Evolutionary conservation across 768 basidiomycete genomes (phyloP).

Genomic region (Mycena belliarum): DNA sequence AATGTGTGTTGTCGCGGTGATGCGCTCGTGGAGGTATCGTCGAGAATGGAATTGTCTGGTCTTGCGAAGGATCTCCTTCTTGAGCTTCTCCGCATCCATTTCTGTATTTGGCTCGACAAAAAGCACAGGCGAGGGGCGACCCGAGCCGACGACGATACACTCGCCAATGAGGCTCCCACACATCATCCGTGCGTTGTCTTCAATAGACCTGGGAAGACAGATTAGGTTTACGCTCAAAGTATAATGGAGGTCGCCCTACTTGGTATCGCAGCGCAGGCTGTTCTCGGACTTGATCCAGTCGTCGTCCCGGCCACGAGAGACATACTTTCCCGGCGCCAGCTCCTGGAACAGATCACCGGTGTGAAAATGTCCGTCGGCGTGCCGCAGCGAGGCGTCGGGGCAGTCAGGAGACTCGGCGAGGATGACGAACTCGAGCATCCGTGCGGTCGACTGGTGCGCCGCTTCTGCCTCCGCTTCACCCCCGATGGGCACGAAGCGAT

Average conservation of each 20-base stretch:
- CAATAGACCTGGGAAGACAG: conserved; percentile 45
- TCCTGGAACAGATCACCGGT: conserved; percentile 71
- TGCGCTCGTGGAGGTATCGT: conserved; percentile 58
- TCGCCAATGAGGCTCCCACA: conserved; percentile 50
- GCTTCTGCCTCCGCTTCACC: conserved; percentile 28
- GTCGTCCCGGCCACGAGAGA: conserved; percentile 62
- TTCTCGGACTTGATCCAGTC: conserved; percentile 77
- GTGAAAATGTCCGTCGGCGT: conserved; percentile 62
- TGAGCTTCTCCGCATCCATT: conserved; percentile 43
- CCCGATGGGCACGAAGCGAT: conserved; percentile 47
- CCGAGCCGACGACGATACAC: conserved; percentile 58
- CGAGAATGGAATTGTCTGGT: conserved; percentile 52
- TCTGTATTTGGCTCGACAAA: conserved; percentile 49
- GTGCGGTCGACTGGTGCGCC: conserved; percentile 46
- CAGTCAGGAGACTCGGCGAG: conserved; percentile 59
- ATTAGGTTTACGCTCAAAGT: conserved; percentile 15
- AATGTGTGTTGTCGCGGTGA: conserved; percentile 43
- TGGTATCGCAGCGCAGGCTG: conserved; percentile 67
- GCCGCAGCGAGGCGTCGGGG: conserved; percentile 52
- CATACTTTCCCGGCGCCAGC: conserved; percentile 47
- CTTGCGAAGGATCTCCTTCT: conserved; percentile 51
- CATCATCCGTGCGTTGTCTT: conserved; percentile 53
- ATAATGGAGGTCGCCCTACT: conserved; percentile 37
- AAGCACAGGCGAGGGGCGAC: conserved; percentile 54
- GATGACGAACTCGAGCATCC: conserved; percentile 60